Conservation (phyloP, 148 eudicot genomes). For the Chenopodium berlandieri region DNA sequence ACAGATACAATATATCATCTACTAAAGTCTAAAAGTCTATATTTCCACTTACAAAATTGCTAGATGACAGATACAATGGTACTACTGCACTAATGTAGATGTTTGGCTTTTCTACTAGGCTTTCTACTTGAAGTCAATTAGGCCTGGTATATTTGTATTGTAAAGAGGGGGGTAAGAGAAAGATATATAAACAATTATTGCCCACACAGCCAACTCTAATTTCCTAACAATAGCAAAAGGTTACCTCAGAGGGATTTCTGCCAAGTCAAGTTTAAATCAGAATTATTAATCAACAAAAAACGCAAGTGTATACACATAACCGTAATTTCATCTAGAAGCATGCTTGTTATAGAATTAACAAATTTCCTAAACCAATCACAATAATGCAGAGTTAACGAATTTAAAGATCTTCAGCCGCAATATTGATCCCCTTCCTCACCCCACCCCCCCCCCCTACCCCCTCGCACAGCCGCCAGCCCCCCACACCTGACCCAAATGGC, state of each 20-base stretch:
- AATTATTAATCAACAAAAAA: background rate
- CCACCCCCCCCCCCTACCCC: background rate
- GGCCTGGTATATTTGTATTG: background rate
- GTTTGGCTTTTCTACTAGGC: background rate
- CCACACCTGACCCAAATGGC: background rate
- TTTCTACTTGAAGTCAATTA: background rate
- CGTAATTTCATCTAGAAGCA: background rate
- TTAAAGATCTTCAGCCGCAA: background rate
- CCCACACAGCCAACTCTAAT: background rate
- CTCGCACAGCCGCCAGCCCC: no score
- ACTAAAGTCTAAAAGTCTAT: background rate
- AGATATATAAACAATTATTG: background rate
- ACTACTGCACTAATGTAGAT: background rate
- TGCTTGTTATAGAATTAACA: no score
- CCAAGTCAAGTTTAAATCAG: background rate
- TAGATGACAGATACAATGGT: background rate
- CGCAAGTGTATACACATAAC: background rate
- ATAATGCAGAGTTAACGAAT: background rate
- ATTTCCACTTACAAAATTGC: background rate
- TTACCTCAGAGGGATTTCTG: background rate
- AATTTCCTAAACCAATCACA: background rate
- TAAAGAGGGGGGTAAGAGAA: background rate
- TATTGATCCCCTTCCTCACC: background rate
- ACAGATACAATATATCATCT: no score
- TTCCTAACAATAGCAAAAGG: background rate